These are phyloP conservation scores for Globisporangium spinosum DNA, from an alignment of 352 stramenopile species.

Conservation along the genomic window DNA sequence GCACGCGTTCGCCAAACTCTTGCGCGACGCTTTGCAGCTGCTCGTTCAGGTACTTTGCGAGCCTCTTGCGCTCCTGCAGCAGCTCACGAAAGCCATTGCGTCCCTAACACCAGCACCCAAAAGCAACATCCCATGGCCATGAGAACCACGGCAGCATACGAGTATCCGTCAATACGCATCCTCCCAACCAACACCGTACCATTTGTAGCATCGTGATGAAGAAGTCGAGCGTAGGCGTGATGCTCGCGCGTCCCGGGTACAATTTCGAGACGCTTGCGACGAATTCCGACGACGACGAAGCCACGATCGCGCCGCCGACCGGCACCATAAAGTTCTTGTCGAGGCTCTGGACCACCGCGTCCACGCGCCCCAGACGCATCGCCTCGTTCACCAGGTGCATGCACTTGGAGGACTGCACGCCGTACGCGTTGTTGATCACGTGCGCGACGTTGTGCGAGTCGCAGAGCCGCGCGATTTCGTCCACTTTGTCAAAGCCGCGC, in stretches of 20 bases:
- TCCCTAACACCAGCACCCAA: constrained; percentile 24
- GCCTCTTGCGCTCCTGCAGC: constrained; percentile 79
- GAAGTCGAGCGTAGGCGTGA: constrained; percentile 94
- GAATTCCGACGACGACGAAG: constrained; percentile 61
- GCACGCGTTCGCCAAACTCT: constrained; percentile 88
- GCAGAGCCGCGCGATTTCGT: constrained; percentile 91
- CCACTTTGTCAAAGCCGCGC: constrained; percentile 92
- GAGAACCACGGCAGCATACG: neutral
- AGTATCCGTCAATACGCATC: neutral
- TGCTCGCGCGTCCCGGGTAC: constrained; percentile 95
- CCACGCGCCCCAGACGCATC: constrained; percentile 90
- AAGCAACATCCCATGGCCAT: neutral
- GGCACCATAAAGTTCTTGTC: constrained; percentile 99
- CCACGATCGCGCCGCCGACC: constrained; percentile 91
- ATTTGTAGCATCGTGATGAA: constrained; percentile 99
- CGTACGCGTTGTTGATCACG: constrained; percentile 99
- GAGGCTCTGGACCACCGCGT: constrained; percentile 96
- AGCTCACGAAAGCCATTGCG: constrained; percentile 86
- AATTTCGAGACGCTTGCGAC: constrained; percentile 88
- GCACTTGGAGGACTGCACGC: constrained; percentile 93
- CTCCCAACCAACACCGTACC: constrained; percentile 41
- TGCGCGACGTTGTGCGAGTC: constrained; percentile 80
- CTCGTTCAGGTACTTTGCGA: constrained; percentile 72
- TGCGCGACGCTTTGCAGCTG: constrained; percentile 70
- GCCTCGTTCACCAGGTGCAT: constrained; percentile 91